Evolutionary conservation across 2,329 filamentous ascomycete genomes (phyloP).

Genomic region (Colletotrichum sp.): DNA sequence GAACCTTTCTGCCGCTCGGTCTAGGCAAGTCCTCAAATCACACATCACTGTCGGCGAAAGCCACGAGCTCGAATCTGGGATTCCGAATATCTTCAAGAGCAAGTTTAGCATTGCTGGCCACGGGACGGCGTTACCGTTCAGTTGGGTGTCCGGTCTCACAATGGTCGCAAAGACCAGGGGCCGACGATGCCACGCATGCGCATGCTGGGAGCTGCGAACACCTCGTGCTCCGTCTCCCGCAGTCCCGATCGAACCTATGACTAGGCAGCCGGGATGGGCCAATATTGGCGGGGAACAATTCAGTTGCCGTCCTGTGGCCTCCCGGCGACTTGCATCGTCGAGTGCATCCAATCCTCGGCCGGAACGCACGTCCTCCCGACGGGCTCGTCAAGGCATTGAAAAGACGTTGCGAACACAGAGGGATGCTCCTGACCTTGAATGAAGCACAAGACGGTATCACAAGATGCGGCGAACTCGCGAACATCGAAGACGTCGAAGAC

Average conservation of each 20-base stretch:
- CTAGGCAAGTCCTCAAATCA: constrained; percentile 63
- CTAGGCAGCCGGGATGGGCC: constrained; percentile 62
- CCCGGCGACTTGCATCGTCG: constrained; percentile 67
- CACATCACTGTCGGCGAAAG: constrained; percentile 60
- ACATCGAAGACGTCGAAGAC: constrained; percentile 46
- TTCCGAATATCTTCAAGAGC: constrained; percentile 68
- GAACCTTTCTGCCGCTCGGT: constrained; percentile 48
- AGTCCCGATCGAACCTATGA: constrained; percentile 64
- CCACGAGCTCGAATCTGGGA: constrained; percentile 67
- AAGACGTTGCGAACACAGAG: constrained; percentile 56
- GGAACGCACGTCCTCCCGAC: constrained; percentile 64
- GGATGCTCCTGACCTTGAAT: constrained; percentile 66
- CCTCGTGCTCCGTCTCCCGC: constrained; percentile 65
- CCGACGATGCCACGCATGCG: constrained; percentile 60
- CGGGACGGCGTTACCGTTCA: constrained; percentile 63
- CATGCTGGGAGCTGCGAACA: constrained; percentile 63
- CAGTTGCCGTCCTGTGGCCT: constrained; percentile 65
- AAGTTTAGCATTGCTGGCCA: constrained; percentile 70
- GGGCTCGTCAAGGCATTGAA: constrained; percentile 62
- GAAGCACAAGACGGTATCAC: constrained; percentile 67
- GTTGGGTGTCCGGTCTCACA: constrained; percentile 59
- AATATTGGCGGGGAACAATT: constrained; percentile 65
- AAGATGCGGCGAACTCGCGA: constrained; percentile 62
- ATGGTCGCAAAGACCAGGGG: constrained; percentile 53
- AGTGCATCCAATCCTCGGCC: constrained; percentile 63